Evolutionary conservation across 78 protist genomes (phyloP), one percentile per base, ranked within the genome.

Genomic region (slime mould (Dictyostelium discoideum)): DNA sequence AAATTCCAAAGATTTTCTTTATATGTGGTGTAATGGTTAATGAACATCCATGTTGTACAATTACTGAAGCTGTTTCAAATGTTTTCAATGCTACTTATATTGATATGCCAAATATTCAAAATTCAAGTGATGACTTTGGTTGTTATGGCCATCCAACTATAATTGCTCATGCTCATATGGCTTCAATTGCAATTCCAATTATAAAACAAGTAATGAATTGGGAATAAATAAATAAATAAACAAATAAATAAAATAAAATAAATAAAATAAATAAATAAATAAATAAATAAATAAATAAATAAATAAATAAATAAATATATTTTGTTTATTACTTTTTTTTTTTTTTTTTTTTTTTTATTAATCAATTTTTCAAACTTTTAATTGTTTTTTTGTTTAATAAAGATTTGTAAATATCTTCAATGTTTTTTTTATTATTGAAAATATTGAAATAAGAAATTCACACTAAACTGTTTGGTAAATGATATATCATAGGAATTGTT

Each of bases 21-120:
- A 67, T 87, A 24, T 94, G 97, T 54, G 97, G 97, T n/a, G 87
- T 92, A 48, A 94, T 94, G 97, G 80, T 87, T 8, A 6, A 24
- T 1, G 86, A 67, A 63, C 46, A 26, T 32, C 48, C 88, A 16
- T 20, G 42, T 20, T 94, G 97, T 80, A 29, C 37, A 24, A 74
- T 86, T 29, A 63, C 80, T 3, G n/a, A 86, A 37, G 77, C 29
- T 11, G 93, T 94, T 9, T 40, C 84, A n/a, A 14, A 63, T n/a
- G 39, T 50, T 10, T 69, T 83, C 1, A 46, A 57, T 44, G 32
- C 85, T 0, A 46, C 29, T 6, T 94, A 86, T 44, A 87, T 94
- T 2, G 97, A 94, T 69, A 77, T 94, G 86, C 93, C 88, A 46
- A 48, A 81, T 72, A 85, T 94, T 32, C 72, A 79, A 24, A 76